A percentile compares a stretch with the other conserved stretches of the same genome.
These are phyloP conservation scores for Lodderomyces parapsilosis DNA, from an alignment of 1,139 yeast species.

Conservation along the genomic window DNA sequence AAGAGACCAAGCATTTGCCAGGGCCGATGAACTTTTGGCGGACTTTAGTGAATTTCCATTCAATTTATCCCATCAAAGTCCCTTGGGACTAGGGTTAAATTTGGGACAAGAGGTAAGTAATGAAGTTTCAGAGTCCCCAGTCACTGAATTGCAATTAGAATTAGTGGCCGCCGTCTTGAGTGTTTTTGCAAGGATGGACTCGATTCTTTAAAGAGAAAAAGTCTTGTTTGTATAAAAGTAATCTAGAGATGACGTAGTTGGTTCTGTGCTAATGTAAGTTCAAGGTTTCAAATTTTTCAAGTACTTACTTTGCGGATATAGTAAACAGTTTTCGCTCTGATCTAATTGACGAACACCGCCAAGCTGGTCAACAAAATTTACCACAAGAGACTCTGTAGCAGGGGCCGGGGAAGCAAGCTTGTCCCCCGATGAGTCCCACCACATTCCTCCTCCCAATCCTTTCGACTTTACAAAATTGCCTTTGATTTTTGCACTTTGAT, in stretches of 20 bases:
- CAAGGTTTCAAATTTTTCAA: constrained; percentile 12
- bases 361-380: constrained; percentile 39
- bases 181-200: constrained; percentile 62
- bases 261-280: constrained; percentile 1
- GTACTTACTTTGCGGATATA: constrained; percentile 19
- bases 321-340: constrained; percentile 16
- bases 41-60: constrained; percentile 92
- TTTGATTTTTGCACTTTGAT: constrained; percentile 51
- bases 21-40: constrained; percentile 85
- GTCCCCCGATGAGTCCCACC: constrained; percentile 94
- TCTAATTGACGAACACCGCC: constrained; percentile 30
- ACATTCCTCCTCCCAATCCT: constrained; percentile 79
- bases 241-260: constrained; percentile 4
- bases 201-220: constrained; percentile 39
- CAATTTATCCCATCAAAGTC: constrained; percentile 49
- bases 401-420: constrained; percentile 6
- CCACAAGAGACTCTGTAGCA: constrained; percentile 33
- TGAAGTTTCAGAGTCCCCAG: constrained; percentile 63
- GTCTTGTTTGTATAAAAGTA: neutral
- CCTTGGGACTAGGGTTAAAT: constrained; percentile 75
- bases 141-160: constrained; percentile 71
- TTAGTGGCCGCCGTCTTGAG: constrained; percentile 84
- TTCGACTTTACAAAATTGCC: constrained; percentile 53
- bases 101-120: constrained; percentile 63
- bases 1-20: constrained; percentile 87